Conservation (phyloP, 306 rosid genomes). For the Dalbergia cultrata region DNA sequence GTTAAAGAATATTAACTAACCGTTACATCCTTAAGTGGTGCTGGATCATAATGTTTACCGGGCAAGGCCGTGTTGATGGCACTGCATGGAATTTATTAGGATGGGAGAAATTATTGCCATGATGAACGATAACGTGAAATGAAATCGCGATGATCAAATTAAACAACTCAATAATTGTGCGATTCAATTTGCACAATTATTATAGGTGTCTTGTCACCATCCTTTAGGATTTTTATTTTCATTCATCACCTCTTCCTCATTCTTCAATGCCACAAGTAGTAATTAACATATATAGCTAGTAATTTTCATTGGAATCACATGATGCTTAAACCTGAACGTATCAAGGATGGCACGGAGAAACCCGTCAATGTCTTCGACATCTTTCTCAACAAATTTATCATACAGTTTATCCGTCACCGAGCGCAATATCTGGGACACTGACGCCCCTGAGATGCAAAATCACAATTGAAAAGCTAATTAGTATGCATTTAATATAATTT, state of each 20-base stretch:
- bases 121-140: background rate
- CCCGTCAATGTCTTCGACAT: conserved; percentile 32
- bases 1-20: conserved; percentile 45
- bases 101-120: background rate
- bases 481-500: too few species aligned
- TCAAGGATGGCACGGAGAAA: conserved; percentile 64
- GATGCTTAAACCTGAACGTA: conserved; percentile 61
- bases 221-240: too few species aligned
- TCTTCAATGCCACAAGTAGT: too few species aligned
- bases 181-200: too few species aligned
- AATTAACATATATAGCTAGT: too few species aligned
- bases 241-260: too few species aligned
- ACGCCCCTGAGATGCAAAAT: conserved; percentile 51
- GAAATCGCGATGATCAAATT: too few species aligned
- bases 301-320: too few species aligned
- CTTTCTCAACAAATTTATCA: conserved; percentile 41
- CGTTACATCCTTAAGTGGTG: conserved; percentile 51
- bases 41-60: conserved; percentile 70
- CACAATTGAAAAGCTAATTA: background rate
- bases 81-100: conserved; percentile 51
- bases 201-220: too few species aligned
- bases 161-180: too few species aligned
- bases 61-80: conserved; percentile 66
- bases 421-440: conserved; percentile 45
- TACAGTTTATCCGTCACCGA: conserved; percentile 36